Evolutionary conservation across 305 asterid genomes (phyloP).

Genomic region (Stenogyne calaminthoides): DNA sequence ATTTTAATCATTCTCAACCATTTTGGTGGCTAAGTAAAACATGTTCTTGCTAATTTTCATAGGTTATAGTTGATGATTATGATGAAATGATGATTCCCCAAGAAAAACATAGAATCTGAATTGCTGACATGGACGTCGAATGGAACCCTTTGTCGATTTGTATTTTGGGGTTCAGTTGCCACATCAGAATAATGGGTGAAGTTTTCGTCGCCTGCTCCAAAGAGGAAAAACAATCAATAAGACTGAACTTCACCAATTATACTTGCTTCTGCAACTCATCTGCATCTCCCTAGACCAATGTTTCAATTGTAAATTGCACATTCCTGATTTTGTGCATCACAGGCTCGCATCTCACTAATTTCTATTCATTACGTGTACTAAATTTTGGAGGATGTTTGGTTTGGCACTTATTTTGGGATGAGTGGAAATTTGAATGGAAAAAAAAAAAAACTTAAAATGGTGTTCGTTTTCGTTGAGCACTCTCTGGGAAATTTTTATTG

Average conservation of each 20-base stretch:
- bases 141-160: neutral
- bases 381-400: neutral
- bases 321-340: neutral
- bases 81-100: conserved; percentile 74
- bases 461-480: neutral
- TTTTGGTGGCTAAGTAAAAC: conserved; percentile 14
- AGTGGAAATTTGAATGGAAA: neutral
- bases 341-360: neutral
- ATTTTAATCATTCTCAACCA: neutral
- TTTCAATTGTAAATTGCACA: conserved; percentile 1
- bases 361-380: neutral
- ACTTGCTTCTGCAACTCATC: neutral
- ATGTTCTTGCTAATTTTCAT: conserved; percentile 28
- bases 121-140: conserved; percentile 5
- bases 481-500: neutral
- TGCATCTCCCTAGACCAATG: neutral
- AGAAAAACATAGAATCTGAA: conserved; percentile 55
- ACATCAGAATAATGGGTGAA: neutral
- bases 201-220: neutral
- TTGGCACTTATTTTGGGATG: neutral
- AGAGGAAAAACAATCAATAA: neutral
- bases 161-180: neutral
- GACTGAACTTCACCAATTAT: neutral
- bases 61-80: conserved; percentile 80
- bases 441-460: neutral